Evolutionary conservation across 192 early-diverging fungal species (phyloP), one percentile per base, ranked within the genome.

Genomic region (Fimicolochytrium jonesii): DNA sequence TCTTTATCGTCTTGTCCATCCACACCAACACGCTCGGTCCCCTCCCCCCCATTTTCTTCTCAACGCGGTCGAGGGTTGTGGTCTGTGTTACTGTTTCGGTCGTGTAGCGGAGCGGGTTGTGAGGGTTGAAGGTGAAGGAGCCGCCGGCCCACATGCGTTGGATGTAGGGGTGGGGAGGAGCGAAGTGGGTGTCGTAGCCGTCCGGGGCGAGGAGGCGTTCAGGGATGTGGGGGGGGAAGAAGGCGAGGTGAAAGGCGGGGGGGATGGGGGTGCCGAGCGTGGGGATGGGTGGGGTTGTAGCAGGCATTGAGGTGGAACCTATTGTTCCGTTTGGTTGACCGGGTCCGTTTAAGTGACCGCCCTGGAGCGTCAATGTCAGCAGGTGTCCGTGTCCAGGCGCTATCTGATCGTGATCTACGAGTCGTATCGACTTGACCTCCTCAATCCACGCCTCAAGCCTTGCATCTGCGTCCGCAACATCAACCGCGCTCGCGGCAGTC

Each of bases 141-240:
- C 89, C 92, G 11, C 93, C 92, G 3, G 87, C 91, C 93, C 93
- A 96, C 85, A 96, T 88, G 4, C 93, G 84, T 34, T 83, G 83
- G 15, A 73, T 48, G 61, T 83, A 94, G 0, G 89, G 88, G 1
- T 20, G 28, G 0, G 93, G 93, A 0, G 93, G 93, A 0, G 85
- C 77, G 56, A 86, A 86, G 13, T 77, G 80, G 39, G 78, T 76
- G 56, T 90, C 86, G 63, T 92, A 92, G n/a, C 93, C 93, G 68
- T 96, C 93, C 4, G 72, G 37, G 15, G 88, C 81, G 9, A 95
- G 78, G 31, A 86, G 68, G 6, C 52, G 42, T 56, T 91, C 90
- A 15, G 77, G 73, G 15, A 77, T 72, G 25, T 79, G 76, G n/a
- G 88, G 84, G 4, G 90, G 88, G 55, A 95, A 95, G 59, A 90